phyloP scores from a whole-genome alignment of 2,329 filamentous ascomycete genomes.

The Chalaropsis ovoidea region DNA sequence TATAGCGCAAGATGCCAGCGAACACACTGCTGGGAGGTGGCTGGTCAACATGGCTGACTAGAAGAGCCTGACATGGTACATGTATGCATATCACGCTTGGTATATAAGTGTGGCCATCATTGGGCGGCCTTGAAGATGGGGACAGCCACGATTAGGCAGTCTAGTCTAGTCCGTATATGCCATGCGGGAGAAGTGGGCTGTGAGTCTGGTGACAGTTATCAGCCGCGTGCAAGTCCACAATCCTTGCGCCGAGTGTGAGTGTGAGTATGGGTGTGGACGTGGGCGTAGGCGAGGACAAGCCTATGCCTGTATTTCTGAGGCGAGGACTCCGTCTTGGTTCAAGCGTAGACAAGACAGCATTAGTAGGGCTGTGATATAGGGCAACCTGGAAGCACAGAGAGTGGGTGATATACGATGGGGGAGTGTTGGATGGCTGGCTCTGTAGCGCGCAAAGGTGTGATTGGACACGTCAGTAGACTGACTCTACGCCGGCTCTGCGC shows the following conservation, averaged over 20 bases:
- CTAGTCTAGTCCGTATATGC: background rate
- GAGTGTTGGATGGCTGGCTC: background rate
- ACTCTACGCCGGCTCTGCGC: background rate
- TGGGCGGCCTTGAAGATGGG: background rate
- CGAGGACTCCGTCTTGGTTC: background rate
- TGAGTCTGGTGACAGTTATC: slow-evolving; percentile 5
- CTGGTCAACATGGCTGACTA: background rate
- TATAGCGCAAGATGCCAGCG: background rate
- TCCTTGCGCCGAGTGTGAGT: background rate
- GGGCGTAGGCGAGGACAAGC: background rate
- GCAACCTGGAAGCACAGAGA: background rate
- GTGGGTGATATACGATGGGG: slow-evolving; percentile 3
- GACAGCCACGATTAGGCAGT: background rate
- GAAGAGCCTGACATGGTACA: background rate
- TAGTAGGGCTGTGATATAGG: slow-evolving; percentile 14
- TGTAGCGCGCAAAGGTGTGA: background rate
- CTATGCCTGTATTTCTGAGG: background rate
- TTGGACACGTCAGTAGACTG: background rate
- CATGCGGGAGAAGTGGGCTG: background rate
- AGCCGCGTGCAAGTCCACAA: background rate
- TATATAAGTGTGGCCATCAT: background rate
- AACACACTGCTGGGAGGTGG: background rate
- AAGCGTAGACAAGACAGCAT: slow-evolving; percentile 3
- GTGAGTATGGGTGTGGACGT: background rate
- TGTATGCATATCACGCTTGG: background rate